Evolutionary conservation across 208 protist genomes (phyloP), one percentile per base, ranked within the genome.

Genomic region (Vickermania spadyakhi): DNA sequence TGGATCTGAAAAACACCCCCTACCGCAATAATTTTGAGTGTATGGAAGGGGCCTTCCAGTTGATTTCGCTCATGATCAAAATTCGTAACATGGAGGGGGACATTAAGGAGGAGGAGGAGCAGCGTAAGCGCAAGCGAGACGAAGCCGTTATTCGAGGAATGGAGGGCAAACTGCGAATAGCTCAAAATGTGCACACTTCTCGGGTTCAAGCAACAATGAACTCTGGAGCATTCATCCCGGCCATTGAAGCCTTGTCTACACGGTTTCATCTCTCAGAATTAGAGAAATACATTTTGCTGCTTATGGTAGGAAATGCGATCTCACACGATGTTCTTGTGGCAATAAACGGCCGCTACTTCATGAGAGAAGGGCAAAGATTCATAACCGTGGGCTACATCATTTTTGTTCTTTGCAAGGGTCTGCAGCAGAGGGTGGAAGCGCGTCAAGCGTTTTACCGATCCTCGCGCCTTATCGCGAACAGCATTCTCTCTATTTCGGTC

Each of bases 11-110:
- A 54, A 53, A 69, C 50, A 58, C 49, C 21, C 81, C 92, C 21
- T 97, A 97, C 77, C 65, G 58, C 28, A 86, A 58, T 31, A 84
- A 97, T 54, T 81, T 97, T 58, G 86, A 95, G 66, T 97, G 93
- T 70, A 86, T 97, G 79, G 89, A 96, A 52, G 87, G 89, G 23
- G 75, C 83, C 14, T 97, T 96, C 64, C 84, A 95, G 61, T 70
- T 93, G 11, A 66, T 97, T 26, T 74, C 88, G 23, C 82, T 81
- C 52, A 56, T 90, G 60, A 89, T 96, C 55, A 81, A 82, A 42
- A 79, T 94, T 59, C 84, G 88, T 45, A 85, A 77, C 58, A 73
- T 82, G 3, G 89, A 97, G 58, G 79, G 83, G 23, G 89, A 94
- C 64, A 93, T 94, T 69, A 94, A 95, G 60, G 89, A 97, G 60